phyloP scores from a whole-genome alignment of 805 yeast genomes.

The Candida broadrunensis region DNA sequence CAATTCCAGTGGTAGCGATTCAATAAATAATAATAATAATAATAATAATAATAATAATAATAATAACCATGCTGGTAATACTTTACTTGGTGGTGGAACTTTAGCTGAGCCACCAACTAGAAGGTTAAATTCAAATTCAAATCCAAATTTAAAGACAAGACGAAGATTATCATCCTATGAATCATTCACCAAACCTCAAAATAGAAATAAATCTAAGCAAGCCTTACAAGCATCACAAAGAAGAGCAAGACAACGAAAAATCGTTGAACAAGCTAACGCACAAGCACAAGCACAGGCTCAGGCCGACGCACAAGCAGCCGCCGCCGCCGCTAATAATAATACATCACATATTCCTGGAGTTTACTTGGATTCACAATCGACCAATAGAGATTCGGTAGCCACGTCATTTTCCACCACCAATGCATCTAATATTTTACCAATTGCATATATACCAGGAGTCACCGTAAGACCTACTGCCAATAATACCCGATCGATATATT shows the following conservation, averaged over 20 bases:
- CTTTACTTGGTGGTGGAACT: neutral
- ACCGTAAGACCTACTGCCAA: conserved; percentile 54
- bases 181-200: conserved; percentile 37
- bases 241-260: conserved; percentile 11
- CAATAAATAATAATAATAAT: neutral
- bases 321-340: conserved; percentile 5
- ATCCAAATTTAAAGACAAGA: conserved; percentile 5
- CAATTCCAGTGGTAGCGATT: conserved; percentile 1
- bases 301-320: neutral
- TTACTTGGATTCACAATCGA: conserved; percentile 14
- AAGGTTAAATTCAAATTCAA: neutral
- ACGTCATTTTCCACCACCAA: conserved; percentile 65
- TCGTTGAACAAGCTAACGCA: conserved; percentile 8
- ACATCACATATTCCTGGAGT: conserved; percentile 4
- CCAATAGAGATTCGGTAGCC: conserved; percentile 42
- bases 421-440: conserved; percentile 85
- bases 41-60: neutral
- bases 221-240: conserved; percentile 14
- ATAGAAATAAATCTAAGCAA: conserved; percentile 11
- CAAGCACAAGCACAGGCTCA: conserved; percentile 8
- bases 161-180: conserved; percentile 39
- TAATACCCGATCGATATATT: conserved; percentile 42
- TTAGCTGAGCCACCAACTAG: neutral
- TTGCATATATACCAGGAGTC: conserved; percentile 94
- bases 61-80: neutral